phyloP scores from a whole-genome alignment of 345 rosid species.

The Excoecaria agallocha region DNA sequence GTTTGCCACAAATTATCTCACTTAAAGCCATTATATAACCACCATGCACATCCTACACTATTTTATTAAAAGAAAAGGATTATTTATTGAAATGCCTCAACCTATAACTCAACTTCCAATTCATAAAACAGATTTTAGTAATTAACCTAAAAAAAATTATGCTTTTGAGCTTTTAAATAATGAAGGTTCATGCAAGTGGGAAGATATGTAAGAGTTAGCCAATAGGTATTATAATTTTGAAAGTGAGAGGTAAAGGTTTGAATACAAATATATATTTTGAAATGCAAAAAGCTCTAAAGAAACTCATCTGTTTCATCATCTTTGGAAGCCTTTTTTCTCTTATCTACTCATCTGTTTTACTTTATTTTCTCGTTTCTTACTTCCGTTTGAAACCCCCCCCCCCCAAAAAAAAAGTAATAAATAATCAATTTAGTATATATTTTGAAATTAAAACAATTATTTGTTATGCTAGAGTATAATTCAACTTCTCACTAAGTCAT shows the following conservation, averaged over 20 bases:
- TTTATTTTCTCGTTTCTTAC: too few species aligned
- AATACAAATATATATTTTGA: slow-evolving; percentile 32
- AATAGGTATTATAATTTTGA: too few species aligned
- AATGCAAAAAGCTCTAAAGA: slow-evolving; percentile 4
- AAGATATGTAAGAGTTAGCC: neutral
- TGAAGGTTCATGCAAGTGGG: neutral
- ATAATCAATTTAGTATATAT: too few species aligned
- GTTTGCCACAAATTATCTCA: too few species aligned
- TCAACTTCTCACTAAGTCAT: too few species aligned
- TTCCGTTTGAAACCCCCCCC: too few species aligned
- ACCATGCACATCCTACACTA: slow-evolving; percentile 22
- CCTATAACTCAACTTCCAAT: too few species aligned
- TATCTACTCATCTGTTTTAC: slow-evolving; percentile 28
- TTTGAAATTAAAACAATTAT: too few species aligned
- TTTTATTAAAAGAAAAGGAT: neutral
- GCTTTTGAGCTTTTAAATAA: neutral
- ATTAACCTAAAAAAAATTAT: neutral
- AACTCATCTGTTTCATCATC: slow-evolving; percentile 22
- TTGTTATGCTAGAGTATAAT: too few species aligned
- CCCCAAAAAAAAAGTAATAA: too few species aligned
- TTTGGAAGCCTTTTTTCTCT: slow-evolving; percentile 15
- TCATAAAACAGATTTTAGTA: too few species aligned
- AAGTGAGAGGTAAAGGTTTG: neutral
- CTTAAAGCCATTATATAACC: slow-evolving; percentile 14
- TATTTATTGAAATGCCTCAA: too few species aligned